phyloP scores from a whole-genome alignment of 306 rosid genomes.

The Medicago truncatula region MtrunA17r5.0-ANR NC_053044.1:36059001-36059500 shows the following conservation, averaged over 20 bases:
- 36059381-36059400: background rate
- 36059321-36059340: constrained; percentile 25
- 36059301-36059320: background rate
- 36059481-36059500: background rate
- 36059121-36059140: constrained; percentile 32
- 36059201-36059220: constrained; percentile 6
- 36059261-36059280: constrained; percentile 32
- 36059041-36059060: constrained; percentile 24
- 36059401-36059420: background rate
- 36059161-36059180: constrained; percentile 13
- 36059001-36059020: background rate
- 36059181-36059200: background rate
- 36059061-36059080: constrained; percentile 21
- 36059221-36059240: constrained; percentile 31
- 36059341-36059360: background rate
- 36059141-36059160: constrained; percentile 24
- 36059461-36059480: background rate
- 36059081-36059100: constrained; percentile 21
- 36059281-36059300: constrained; percentile 2
- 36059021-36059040: constrained; percentile 23
- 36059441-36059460: too few species aligned
- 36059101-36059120: constrained; percentile 13
- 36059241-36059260: background rate
- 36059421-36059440: background rate
- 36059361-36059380: background rate